phyloP scores from a whole-genome alignment of 768 basidiomycete species.

The Lyophyllum atratum region DNA sequence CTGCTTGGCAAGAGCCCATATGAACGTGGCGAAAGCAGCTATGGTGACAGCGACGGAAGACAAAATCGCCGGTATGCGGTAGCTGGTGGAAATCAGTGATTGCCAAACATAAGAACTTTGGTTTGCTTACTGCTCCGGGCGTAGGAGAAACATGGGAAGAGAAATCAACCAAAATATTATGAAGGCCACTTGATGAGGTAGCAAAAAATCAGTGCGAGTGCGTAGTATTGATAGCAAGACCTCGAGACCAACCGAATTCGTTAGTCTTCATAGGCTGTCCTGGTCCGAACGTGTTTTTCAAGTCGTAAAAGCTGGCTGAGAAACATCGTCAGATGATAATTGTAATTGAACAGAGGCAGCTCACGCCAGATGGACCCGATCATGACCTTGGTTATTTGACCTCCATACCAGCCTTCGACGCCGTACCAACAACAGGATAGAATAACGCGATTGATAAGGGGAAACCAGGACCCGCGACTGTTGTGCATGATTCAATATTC shows the following conservation, averaged over 20 bases:
- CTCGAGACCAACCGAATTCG: conserved; percentile 25
- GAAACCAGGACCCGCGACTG: conserved; percentile 32
- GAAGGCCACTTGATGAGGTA: conserved; percentile 24
- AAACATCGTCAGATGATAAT: background rate
- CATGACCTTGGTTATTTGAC: conserved; percentile 32
- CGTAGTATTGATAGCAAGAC: too few species aligned
- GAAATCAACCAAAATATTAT: conserved; percentile 31
- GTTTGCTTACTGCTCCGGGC: conserved; percentile 27
- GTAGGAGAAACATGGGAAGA: conserved; percentile 27
- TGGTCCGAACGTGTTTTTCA: conserved; percentile 28
- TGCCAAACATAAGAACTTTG: background rate
- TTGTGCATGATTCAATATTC: background rate
- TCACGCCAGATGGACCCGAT: conserved; percentile 33
- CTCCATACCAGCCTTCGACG: conserved; percentile 32
- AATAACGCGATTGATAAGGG: conserved; percentile 28
- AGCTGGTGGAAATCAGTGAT: background rate
- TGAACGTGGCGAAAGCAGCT: conserved; percentile 27
- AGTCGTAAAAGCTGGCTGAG: conserved; percentile 30
- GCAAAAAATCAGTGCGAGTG: too few species aligned
- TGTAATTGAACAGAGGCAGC: background rate
- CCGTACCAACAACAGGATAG: conserved; percentile 34
- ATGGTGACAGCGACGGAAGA: conserved; percentile 28
- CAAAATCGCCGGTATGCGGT: conserved; percentile 21
- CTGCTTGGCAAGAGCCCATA: conserved; percentile 30
- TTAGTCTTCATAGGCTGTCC: conserved; percentile 29